These are phyloP conservation scores for Yamadazyma pseudoaaseri DNA, from an alignment of 1,139 yeast genomes.

Conservation along the genomic window DNA sequence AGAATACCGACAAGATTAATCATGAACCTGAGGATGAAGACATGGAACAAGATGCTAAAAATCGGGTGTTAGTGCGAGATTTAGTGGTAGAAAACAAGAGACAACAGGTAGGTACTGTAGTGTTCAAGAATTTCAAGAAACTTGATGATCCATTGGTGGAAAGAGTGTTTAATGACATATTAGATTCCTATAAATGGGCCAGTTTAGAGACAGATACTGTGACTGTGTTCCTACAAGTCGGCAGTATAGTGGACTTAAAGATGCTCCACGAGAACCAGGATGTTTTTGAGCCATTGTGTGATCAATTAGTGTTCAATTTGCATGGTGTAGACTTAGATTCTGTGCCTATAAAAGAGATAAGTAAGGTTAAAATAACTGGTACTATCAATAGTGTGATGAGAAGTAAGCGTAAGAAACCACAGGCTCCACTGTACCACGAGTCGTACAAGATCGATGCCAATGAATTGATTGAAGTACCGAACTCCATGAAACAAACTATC, in stretches of 20 bases:
- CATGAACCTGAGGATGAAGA: slow-evolving; percentile 5
- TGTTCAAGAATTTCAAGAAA: slow-evolving; percentile 34
- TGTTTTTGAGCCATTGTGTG: slow-evolving; percentile 7
- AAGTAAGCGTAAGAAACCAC: not conserved
- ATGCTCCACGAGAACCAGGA: slow-evolving; percentile 4
- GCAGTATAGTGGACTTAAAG: slow-evolving; percentile 7
- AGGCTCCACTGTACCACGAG: slow-evolving; percentile 21
- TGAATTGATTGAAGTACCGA: slow-evolving; percentile 65
- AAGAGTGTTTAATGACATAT: slow-evolving; percentile 17
- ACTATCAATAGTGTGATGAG: slow-evolving; percentile 2
- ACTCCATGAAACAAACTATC: slow-evolving; percentile 54
- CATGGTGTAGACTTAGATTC: slow-evolving; percentile 5
- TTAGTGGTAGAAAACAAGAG: slow-evolving; percentile 26
- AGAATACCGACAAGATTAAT: slow-evolving; percentile 23
- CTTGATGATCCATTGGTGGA: slow-evolving; percentile 30
- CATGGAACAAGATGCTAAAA: slow-evolving; percentile 11
- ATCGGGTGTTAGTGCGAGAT: slow-evolving; percentile 16
- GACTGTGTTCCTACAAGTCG: slow-evolving; percentile 16
- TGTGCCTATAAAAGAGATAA: slow-evolving; percentile 3
- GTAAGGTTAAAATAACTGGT: slow-evolving; percentile 2
- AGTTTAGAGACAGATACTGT: slow-evolving; percentile 9
- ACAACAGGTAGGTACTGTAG: slow-evolving; percentile 38
- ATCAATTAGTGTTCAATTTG: slow-evolving; percentile 6
- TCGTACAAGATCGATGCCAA: slow-evolving; percentile 57
- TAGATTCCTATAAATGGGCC: slow-evolving; percentile 12